Evolutionary conservation across 352 stramenopile genomes (phyloP), one percentile per base, ranked within the genome.

Genomic region (Elongisporangium anandrum): DNA sequence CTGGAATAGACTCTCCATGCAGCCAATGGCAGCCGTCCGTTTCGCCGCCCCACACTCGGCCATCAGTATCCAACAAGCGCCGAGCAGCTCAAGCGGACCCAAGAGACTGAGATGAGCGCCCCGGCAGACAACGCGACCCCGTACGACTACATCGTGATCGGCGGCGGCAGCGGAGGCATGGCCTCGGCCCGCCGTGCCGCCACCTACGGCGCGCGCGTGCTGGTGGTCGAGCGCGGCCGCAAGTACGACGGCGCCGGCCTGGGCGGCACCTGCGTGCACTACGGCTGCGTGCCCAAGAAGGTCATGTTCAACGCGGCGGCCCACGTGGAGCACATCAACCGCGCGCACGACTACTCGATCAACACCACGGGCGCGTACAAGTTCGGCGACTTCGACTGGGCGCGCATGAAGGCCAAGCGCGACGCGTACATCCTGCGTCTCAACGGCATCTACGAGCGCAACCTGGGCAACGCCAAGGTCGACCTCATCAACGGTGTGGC

Each of bases 231-330:
- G 72, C 83, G 81, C 56, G 73, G 79, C 47, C 78, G 76, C 54
- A 59, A 76, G 58, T 64, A 71, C 50, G 75, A 90, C 62, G 87
- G 75, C 59, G 75, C 75, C 59, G 77, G 86, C 9, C 72, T 90
- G 62, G 97, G 95, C 57, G 97, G 97, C 62, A 99, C 97, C 16
- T 99, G 97, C 71, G 97, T 99, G 51, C 99, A 99, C 75, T 97
- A 98, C 26, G 96, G 97, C 60, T 99, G 97, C 82, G 96, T 99
- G 54, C 97, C 97, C 17, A 99, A 99, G 80, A 99, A 99, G 77
- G 80, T 99, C 54, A 99, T 99, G 96, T 99, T 90, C 59, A 97
- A 98, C 71, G 75, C 89, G 4, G 82, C 90, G 34, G 64, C 72
- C 17, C 79, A 97, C 69, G 82, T 87, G 38, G 91, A 98, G 64